Base-by-base conservation (phyloP, 208 protist genomes). In the Herpetomonas muscarum region DNA sequence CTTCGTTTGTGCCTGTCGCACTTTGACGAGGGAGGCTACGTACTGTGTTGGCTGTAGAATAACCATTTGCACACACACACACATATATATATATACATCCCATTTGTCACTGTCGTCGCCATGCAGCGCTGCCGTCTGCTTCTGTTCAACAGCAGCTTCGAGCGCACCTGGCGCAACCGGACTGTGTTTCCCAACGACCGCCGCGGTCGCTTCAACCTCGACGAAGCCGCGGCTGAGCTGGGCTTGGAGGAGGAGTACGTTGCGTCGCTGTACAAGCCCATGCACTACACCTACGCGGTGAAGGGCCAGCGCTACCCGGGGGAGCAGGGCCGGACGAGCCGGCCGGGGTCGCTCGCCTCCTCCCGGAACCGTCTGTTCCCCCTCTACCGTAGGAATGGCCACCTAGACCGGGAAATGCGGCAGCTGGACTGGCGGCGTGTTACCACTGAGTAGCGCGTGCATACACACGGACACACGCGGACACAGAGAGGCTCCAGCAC, bases 271-370 rank as follows among this genome's bases (percentile, higher is more conserved):
- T 92, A 87, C 64, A 85, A 84, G 30, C 88, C 88, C 0, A 24
- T 84, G 39, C 78, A 90, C 50, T 94, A 89, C 52, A 94, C 81
- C 5, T 94, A 87, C 60, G 15, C 55, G 26, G 64, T 94, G 47
- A 76, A 73, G 36, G 88, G 88, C 3, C 85, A 94, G 63, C 80
- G 74, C 25, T 94, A 92, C 39, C 88, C 88, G 6, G 79, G 72
- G 1, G 79, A 94, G 65, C 81, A 85, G 55, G 85, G 82, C 30
- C 76, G 85, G 21, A 68, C 70, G 6, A 92, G 85, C 48, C 70
- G 84, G 0, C 88, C 88, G 17, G 88, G 88, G 3, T 81, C 76
- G 9, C 57, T 85, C 21, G 46, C 65, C 3, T 71, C 70, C 17
- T 85, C 81, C 21, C 70, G 80, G 5, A 73, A 79, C 54, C 66